Base-by-base conservation (phyloP, 1,284 basidiomycete genomes). In the Termitomyces sp. region DNA sequence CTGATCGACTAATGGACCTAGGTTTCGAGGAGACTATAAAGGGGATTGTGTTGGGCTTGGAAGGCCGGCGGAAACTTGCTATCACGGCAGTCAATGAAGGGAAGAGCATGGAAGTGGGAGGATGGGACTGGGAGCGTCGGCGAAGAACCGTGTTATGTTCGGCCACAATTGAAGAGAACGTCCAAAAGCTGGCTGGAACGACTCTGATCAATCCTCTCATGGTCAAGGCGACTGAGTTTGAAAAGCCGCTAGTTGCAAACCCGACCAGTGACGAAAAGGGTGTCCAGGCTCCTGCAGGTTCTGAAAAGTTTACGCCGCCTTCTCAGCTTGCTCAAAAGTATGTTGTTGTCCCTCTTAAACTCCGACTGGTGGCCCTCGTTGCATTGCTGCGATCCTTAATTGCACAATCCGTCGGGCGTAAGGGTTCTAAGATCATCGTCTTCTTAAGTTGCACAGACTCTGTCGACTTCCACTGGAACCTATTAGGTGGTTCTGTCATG, bases 361-460 rank as follows among this genome's bases (percentile, higher is more conserved):
- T 97, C 30, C 86, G 96, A 2, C 77, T 99, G 18, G 97, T 99
- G 33, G 81, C 92, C 0, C 82, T 99, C 11, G 76, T 99, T 26
- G 90, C 96, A 2, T 77, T 99, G 2, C 72, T 95, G 30, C 84
- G 88, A 24, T 81, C 83, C 3, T 76, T 96, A 5, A 75, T 97
- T 34, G 73, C 86, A 3, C 79, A 84, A 64, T 72, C 77, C 14
- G 73, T 75, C 57, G 67, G 66, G 33, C 74, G 72, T 41, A 70
- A 74, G 41, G 78, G 79, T 26, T 74, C 76, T 21, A 88, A 85
- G 65, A 84, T 97, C 41, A 93, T 99, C 49, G 93, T 99, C 5
- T 99, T 99, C 70, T 75, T 99, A 55, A 94, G 89, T 62, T 98
- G 94, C 62, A 99, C 94, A 2, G 95, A 98, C 68, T 93, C 93